Evolutionary conservation across 1,284 basidiomycete genomes (phyloP), one percentile per base, ranked within the genome.

Genomic region (Taiwanofungus camphoratus): DNA sequence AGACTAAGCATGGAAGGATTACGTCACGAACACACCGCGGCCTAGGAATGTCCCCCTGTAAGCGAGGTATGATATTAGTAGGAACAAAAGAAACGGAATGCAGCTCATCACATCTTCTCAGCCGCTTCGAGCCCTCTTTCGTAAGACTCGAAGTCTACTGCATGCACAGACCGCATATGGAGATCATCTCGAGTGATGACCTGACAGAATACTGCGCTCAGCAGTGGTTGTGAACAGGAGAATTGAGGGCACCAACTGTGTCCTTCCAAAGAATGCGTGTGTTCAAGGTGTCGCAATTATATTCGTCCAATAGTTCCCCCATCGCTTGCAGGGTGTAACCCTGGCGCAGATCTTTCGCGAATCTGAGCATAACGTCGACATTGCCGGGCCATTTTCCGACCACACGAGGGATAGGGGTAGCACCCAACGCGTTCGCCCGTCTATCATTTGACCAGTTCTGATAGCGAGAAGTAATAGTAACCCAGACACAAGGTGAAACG

Each of bases 371-470:
- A 35, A 83, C 58, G 56, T 84, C 81, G 51, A 83, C 65, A 55
- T 83, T 83, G 22, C 82, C 82, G 4, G 79, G 79, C 77, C 78
- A 80, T 61, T 70, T 75, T 5, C 81, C 82, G 21, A 70, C 61
- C 12, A 81, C 72, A 15, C 69, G 63, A 3, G 76, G 76, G 36
- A 82, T 74, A 2, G 61, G 64, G 45, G 63, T 65, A 2, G 77
- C 76, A 5, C 70, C 70, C 13, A 79, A 59, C 24, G 34, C 16
- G 30, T 24, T 36, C 9, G 44, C 44, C 5, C 26, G 38, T 18
- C 38, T 23, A 32, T 40, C 44, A 16, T 34, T 35, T 32, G 20
- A 19, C 44, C 44, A 45, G 3, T 30, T 23, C 19, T 27, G 8
- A 16, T 33, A 41, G 26, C 26, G 16, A 13, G 44, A 34, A 9